Conservation (phyloP, 139 green algal genomes). For the Asterochloris erici region DNA sequence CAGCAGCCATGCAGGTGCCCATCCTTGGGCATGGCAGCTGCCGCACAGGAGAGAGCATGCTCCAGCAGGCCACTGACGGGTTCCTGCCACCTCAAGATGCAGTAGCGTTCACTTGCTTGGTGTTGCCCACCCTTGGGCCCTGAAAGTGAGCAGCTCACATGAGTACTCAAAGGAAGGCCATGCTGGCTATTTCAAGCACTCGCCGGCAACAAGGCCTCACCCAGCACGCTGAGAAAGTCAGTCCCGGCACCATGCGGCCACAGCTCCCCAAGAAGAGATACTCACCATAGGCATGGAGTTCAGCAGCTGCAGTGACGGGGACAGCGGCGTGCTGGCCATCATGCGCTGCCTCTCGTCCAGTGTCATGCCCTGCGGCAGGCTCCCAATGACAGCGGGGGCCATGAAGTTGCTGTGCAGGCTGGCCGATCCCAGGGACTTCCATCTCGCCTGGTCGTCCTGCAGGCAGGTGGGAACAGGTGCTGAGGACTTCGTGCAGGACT, state of each 20-base stretch:
- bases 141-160: too few relatives aligned
- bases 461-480: neutral
- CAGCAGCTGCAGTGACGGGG: constrained; percentile 44
- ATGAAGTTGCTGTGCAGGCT: constrained; percentile 51
- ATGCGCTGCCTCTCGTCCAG: constrained; percentile 50
- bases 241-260: too few relatives aligned
- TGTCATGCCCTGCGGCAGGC: constrained; percentile 63
- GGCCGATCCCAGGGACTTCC: constrained; percentile 4
- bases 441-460: constrained; percentile 7
- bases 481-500: neutral
- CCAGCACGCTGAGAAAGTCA: too few relatives aligned
- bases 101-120: too few relatives aligned
- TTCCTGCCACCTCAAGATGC: too few relatives aligned
- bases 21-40: neutral
- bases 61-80: too few relatives aligned
- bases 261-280: too few relatives aligned
- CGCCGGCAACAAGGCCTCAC: too few relatives aligned
- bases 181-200: too few relatives aligned
- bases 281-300: constrained; percentile 26
- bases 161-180: too few relatives aligned
- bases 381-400: constrained; percentile 63
- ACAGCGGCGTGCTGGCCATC: constrained; percentile 51
- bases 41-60: too few relatives aligned
- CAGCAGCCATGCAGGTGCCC: neutral
- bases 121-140: too few relatives aligned